Evolutionary conservation across 2,329 filamentous ascomycete species (phyloP), one percentile per base, ranked within the genome.

Genomic region (Aspergillus felis): DNA sequence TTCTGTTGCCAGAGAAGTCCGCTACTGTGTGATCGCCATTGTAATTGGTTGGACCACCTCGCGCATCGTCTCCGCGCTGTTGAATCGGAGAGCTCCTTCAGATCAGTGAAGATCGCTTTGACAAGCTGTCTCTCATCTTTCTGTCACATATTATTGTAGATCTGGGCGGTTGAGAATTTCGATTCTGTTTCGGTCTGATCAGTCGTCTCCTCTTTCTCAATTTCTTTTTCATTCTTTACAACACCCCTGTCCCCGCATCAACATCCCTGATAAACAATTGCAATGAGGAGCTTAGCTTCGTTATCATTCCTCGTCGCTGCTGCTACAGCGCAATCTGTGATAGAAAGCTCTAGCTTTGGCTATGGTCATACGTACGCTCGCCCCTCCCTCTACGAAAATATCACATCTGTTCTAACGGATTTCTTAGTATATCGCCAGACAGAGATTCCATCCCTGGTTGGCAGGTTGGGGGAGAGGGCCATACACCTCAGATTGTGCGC

Each of bases 301-400:
- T 68, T 77, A 22, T 67, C 74, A n/a, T 62, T 81, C 46, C 71
- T 78, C 22, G 65, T 84, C 54, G 81, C 82, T 58, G 73, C 79
- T 50, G 79, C 78, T 38, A 80, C 83, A 54, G 87, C 87, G 38
- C 84, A 89, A 68, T 86, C 84, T 66, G 78, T 91, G 54, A 83
- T 91, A 68, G 87, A 86, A 64, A 85, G 87, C 68, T 82, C 91
- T 51, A 92, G 89, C 72, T 95, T 95, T 72, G 91, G 91, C 41
- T 84, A 89, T 69, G 82, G 83, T 59, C 81, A 82, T 66, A 84
- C 80, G 87, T 88, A 77, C 54, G 46, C n/a, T n/a, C 47, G 74
- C 55, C 29, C 14, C 52, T 35, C 60, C 49, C 47, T 32, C 9
- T 29, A 22, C 32, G 10, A 27, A 27, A 49, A 42, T 14, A 55